A percentile compares a stretch with the other conserved stretches of the same genome.
Evolutionary conservation across 352 stramenopile genomes (phyloP).

Genomic region (Bremia lactucae): DNA sequence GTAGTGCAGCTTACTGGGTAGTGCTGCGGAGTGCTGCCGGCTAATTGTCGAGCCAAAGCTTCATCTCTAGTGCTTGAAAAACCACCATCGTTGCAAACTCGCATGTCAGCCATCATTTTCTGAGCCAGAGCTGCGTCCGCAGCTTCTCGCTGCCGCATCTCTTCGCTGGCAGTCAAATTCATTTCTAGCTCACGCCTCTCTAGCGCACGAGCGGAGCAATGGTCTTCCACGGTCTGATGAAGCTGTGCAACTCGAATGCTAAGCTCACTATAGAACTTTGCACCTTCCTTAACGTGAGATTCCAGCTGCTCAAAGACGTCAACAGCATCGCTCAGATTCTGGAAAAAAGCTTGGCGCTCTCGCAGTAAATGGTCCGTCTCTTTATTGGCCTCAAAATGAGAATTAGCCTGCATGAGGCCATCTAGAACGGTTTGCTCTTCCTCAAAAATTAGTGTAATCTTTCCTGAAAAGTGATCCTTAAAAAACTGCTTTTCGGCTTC

Average conservation of each 20-base stretch:
- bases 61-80: conserved; percentile 28
- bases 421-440: conserved; percentile 36
- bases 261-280: conserved; percentile 56
- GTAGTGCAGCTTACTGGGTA: conserved; percentile 11
- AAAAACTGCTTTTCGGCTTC: conserved; percentile 52
- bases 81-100: conserved; percentile 17
- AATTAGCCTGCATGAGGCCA: conserved; percentile 35
- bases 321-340: conserved; percentile 52
- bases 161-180: conserved; percentile 42
- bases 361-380: conserved; percentile 41
- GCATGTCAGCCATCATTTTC: conserved; percentile 69
- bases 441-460: conserved; percentile 37
- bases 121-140: conserved; percentile 44
- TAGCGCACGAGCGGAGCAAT: conserved; percentile 52
- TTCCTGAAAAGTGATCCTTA: conserved; percentile 42
- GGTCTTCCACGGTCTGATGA: conserved; percentile 62
- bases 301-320: conserved; percentile 69
- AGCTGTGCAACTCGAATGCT: conserved; percentile 42
- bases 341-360: conserved; percentile 45
- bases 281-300: conserved; percentile 61
- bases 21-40: conserved; percentile 33
- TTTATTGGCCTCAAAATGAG: conserved; percentile 48
- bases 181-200: conserved; percentile 69
- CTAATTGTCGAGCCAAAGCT: conserved; percentile 44
- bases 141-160: conserved; percentile 37